These are phyloP conservation scores for Colletotrichum brevisporum DNA, from an alignment of 2,329 filamentous ascomycete genomes.

Conservation along the genomic window DNA sequence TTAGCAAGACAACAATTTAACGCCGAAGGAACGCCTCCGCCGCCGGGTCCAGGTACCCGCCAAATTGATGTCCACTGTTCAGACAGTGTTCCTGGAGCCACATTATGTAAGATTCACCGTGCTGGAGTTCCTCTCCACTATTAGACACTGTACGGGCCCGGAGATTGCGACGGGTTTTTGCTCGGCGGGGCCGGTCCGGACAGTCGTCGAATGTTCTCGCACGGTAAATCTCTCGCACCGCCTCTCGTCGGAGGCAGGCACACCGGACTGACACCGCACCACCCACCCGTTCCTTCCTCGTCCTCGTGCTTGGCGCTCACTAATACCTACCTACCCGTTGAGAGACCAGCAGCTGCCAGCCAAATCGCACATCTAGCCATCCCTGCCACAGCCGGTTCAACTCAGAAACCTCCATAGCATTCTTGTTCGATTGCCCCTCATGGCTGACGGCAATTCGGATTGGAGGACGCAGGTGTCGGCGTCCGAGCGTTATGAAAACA, in stretches of 20 bases:
- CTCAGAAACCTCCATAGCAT: neutral
- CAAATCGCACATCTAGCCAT: neutral
- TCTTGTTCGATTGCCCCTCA: constrained; percentile 2
- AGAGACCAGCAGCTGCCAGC: neutral
- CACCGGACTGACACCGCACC: neutral
- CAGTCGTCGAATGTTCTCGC: constrained; percentile 15
- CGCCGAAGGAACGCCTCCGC: constrained; percentile 21
- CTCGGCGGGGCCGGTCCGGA: constrained; percentile 24
- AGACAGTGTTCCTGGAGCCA: too few species aligned
- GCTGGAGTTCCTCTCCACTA: neutral
- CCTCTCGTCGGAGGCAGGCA: neutral
- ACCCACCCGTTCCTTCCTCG: constrained; percentile 1
- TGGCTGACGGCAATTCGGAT: constrained; percentile 44
- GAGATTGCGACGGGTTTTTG: neutral
- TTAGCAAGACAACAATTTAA: constrained; percentile 16
- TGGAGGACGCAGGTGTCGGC: constrained; percentile 71
- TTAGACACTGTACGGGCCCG: constrained; percentile 11
- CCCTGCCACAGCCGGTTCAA: neutral
- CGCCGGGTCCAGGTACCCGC: constrained; percentile 32
- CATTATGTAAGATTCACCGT: constrained; percentile 28
- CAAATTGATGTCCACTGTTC: constrained; percentile 7
- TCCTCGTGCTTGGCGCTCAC: constrained; percentile 13
- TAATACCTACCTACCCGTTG: neutral
- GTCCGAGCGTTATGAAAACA: constrained; percentile 72
- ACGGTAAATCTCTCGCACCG: constrained; percentile 17